Evolutionary conservation across 768 basidiomycete genomes (phyloP).

Genomic region (Paxillus involutus): DNA sequence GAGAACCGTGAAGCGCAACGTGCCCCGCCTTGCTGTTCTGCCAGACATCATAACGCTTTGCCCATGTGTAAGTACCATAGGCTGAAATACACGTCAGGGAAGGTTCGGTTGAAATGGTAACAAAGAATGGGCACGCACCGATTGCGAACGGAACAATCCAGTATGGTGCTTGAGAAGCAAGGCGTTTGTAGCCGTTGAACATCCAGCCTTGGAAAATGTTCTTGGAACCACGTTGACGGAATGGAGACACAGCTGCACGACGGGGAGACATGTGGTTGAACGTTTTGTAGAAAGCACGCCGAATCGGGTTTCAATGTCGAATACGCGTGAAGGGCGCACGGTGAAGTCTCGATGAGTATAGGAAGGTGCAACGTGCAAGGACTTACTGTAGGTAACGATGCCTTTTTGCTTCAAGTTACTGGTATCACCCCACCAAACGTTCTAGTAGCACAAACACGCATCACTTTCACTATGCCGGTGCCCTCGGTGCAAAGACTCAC

Average conservation of each 20-base stretch:
- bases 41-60: slow-evolving; percentile 62
- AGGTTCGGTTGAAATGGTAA: not conserved
- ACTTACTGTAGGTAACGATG: slow-evolving; percentile 79
- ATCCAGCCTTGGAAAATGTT: slow-evolving; percentile 72
- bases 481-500: slow-evolving; percentile 49
- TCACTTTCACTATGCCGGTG: slow-evolving; percentile 1
- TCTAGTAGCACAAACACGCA: slow-evolving; percentile 42
- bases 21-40: slow-evolving; percentile 84
- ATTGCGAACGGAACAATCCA: slow-evolving; percentile 74
- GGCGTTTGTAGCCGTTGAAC: slow-evolving; percentile 83
- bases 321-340: not conserved
- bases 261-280: not conserved
- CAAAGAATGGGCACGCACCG: slow-evolving; percentile 51
- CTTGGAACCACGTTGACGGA: slow-evolving; percentile 71
- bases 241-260: slow-evolving; percentile 77
- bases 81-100: slow-evolving; percentile 41
- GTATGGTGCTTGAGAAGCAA: slow-evolving; percentile 74
- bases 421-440: slow-evolving; percentile 89
- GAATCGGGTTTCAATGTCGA: not conserved
- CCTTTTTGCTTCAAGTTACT: slow-evolving; percentile 72
- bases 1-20: slow-evolving; percentile 42
- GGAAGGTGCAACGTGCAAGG: not conserved
- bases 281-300: not conserved
- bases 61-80: slow-evolving; percentile 80
- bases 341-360: not conserved